Evolutionary conservation across 441 rosid genomes (phyloP), one percentile per base, ranked within the genome.

Genomic region (Pelargonium australe): DNA sequence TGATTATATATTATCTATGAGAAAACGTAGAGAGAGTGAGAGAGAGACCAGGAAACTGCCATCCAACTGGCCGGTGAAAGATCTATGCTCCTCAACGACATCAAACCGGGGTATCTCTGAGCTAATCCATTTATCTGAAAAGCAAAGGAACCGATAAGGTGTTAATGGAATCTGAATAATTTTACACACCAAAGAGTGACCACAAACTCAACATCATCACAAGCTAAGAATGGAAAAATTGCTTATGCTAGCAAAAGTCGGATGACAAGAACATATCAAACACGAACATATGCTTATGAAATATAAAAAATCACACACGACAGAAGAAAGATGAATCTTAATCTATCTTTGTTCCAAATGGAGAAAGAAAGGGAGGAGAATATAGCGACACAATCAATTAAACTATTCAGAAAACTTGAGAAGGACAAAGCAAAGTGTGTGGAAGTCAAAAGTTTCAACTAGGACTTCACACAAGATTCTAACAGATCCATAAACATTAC

Each of bases 11-110:
- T 7, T 51, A 51, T 49, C n/a, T 49, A 13, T 1, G 55, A 51
- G 2, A 49, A 23, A 0, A 23, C 2, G 31, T 28, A 28, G 31
- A 28, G 31, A 28, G 31, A 28, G 31, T 28, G 60, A 53, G 20
- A 53, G 20, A 53, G 20, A 65, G 12, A 75, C 78, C 78, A 75
- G 67, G 78, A 71, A 7, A 75, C 74, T 0, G 78, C 71, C 78
- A 75, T 75, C 78, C 78, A 75, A 55, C 74, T 75, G 4, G 74
- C 74, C n/a, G 78, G 78, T 6, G 78, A 75, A 45, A 75, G 78
- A 75, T 75, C 78, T 14, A 75, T 68, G 43, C 74, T 75, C 67
- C 74, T 75, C 68, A 75, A 44, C 13, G 74, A 70, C 71, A 65
- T 75, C 74, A 75, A 67, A n/a, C 74, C 78, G 1, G 68, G 71